Conservation (phyloP, 2,329 filamentous ascomycete genomes). For the Fusarium sp. region DNA sequence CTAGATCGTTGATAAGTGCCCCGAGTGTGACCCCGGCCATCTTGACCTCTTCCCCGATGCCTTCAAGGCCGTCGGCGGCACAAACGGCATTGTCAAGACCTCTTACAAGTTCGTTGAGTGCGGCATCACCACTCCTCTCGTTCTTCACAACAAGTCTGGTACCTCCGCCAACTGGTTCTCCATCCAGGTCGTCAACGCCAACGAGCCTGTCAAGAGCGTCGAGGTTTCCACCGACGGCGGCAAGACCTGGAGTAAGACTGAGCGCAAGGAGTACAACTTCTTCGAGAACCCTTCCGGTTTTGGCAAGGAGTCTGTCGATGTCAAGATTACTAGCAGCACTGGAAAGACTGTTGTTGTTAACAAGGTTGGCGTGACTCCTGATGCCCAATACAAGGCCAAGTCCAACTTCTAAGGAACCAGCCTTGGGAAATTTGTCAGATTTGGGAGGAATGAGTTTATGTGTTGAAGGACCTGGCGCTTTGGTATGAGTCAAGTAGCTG, state of each 20-base stretch:
- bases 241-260: slow-evolving; percentile 67
- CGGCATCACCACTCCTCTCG: slow-evolving; percentile 55
- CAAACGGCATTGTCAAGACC: slow-evolving; percentile 52
- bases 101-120: slow-evolving; percentile 54
- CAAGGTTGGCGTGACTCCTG: slow-evolving; percentile 56
- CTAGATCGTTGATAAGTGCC: slow-evolving; percentile 59
- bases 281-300: slow-evolving; percentile 70
- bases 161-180: slow-evolving; percentile 56
- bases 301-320: slow-evolving; percentile 63
- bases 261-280: slow-evolving; percentile 67
- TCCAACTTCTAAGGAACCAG: slow-evolving; percentile 48
- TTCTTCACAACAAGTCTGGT: slow-evolving; percentile 58
- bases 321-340: slow-evolving; percentile 65
- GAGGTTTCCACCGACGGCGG: slow-evolving; percentile 72
- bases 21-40: slow-evolving; percentile 54
- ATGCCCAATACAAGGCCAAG: slow-evolving; percentile 45
- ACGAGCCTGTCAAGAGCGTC: slow-evolving; percentile 64
- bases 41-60: slow-evolving; percentile 59
- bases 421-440: background rate
- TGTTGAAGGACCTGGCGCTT: background rate
- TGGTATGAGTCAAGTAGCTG: slow-evolving; percentile 10
- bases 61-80: slow-evolving; percentile 52
- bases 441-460: background rate
- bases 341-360: slow-evolving; percentile 64
- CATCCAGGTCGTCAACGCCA: slow-evolving; percentile 72